These are phyloP conservation scores for Phytophthora citrophthora DNA, from an alignment of 352 stramenopile genomes.

Conservation along the genomic window DNA sequence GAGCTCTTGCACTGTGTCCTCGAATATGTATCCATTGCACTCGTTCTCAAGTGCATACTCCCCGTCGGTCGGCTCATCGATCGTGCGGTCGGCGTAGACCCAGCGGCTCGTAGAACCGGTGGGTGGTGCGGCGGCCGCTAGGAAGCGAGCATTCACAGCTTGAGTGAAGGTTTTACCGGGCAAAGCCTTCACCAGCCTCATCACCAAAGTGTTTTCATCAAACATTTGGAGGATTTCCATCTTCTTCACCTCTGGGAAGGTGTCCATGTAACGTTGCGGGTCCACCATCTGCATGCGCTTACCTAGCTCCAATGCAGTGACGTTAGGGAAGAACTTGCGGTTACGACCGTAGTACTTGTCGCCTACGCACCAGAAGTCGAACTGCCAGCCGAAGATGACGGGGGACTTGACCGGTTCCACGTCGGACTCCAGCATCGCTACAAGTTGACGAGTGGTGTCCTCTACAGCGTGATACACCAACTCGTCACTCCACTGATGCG, in stretches of 20 bases:
- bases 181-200: slow-evolving; percentile 60
- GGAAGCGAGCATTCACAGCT: slow-evolving; percentile 55
- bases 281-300: slow-evolving; percentile 65
- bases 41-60: slow-evolving; percentile 62
- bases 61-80: slow-evolving; percentile 46
- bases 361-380: slow-evolving; percentile 65
- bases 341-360: slow-evolving; percentile 61
- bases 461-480: slow-evolving; percentile 37
- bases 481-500: slow-evolving; percentile 36
- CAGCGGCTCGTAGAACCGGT: slow-evolving; percentile 52
- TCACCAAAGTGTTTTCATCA: slow-evolving; percentile 57
- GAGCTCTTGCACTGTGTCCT: slow-evolving; percentile 47
- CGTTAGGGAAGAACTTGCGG: slow-evolving; percentile 65
- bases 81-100: slow-evolving; percentile 57
- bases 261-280: slow-evolving; percentile 60
- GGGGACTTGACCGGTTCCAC: slow-evolving; percentile 42
- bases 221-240: slow-evolving; percentile 55
- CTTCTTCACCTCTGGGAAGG: slow-evolving; percentile 65
- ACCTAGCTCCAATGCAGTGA: slow-evolving; percentile 58
- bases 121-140: slow-evolving; percentile 46
- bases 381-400: slow-evolving; percentile 69
- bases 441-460: slow-evolving; percentile 50
- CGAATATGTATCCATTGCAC: slow-evolving; percentile 75
- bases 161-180: slow-evolving; percentile 55
- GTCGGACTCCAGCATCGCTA: slow-evolving; percentile 49